A percentile compares a stretch with the other conserved stretches of the same genome.
Conservation (phyloP, 257 asterid species). For the Solanum pinnatisectum region DNA sequence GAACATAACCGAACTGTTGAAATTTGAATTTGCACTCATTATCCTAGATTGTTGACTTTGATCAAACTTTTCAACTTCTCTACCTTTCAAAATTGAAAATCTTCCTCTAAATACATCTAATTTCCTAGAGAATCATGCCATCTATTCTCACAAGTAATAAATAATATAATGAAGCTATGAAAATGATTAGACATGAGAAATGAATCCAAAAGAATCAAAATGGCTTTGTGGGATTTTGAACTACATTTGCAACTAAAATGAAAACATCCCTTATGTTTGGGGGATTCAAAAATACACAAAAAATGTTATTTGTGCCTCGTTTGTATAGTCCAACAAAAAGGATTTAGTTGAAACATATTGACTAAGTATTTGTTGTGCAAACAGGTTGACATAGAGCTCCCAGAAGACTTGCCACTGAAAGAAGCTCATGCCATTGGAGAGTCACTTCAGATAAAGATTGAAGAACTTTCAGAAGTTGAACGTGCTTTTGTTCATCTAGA, state of each 20-base stretch:
- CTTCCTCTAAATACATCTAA: neutral
- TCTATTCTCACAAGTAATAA: neutral
- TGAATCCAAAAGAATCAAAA: neutral
- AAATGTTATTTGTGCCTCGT: neutral
- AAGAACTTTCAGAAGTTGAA: conserved; percentile 63
- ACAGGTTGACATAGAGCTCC: conserved; percentile 80
- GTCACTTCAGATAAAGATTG: conserved; percentile 66
- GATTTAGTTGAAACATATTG: neutral
- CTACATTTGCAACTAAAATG: neutral
- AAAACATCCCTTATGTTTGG: neutral
- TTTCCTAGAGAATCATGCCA: neutral
- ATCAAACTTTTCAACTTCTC: neutral
- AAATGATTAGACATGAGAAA: neutral
- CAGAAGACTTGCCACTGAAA: conserved; percentile 58
- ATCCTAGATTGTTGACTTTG: neutral
- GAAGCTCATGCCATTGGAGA: conserved; percentile 75
- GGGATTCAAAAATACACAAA: neutral
- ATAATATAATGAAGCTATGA: neutral
- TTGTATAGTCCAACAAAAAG: neutral
- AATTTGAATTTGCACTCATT: neutral
- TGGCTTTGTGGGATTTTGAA: neutral
- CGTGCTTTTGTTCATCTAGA: conserved; percentile 79
- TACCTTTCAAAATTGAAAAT: neutral
- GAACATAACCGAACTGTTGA: neutral
- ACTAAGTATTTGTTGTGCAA: neutral